Percentiles rank a stretch among this genome's conserved stretches.
phyloP scores from a whole-genome alignment of 768 basidiomycete species.

The Gelatoporia subvermispora region DNA sequence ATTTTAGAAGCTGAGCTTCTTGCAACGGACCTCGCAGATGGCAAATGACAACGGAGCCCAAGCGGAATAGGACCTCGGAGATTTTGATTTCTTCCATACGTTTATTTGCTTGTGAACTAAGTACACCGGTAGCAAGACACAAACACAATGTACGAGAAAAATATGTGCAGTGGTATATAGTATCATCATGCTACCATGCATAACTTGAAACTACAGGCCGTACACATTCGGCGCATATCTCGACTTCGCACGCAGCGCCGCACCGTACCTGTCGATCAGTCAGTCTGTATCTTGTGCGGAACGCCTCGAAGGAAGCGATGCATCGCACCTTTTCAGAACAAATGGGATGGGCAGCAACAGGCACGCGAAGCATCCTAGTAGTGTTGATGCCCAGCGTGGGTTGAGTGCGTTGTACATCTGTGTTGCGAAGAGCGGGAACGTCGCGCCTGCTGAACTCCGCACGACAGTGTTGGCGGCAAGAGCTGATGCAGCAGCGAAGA shows the following conservation, averaged over 20 bases:
- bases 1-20: no score
- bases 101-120: no score
- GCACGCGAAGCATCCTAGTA: constrained; percentile 49
- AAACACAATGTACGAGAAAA: no score
- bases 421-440: constrained; percentile 44
- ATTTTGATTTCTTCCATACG: no score
- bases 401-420: constrained; percentile 49
- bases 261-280: constrained; percentile 3
- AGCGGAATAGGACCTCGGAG: no score
- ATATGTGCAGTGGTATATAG: no score
- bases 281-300: background rate
- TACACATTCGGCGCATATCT: background rate
- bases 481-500: constrained; percentile 51
- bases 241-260: constrained; percentile 7
- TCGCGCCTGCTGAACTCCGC: constrained; percentile 44
- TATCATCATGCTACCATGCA: no score
- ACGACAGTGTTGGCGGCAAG: constrained; percentile 49
- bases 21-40: no score
- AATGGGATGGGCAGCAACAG: constrained; percentile 40
- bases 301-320: background rate
- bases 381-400: constrained; percentile 54
- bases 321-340: constrained; percentile 16
- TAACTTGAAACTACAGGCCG: no score
- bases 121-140: no score
- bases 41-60: no score